A percentile compares a stretch with the other conserved stretches of the same genome.
Evolutionary conservation across 2,329 filamentous ascomycete species (phyloP).

Genomic region (Ophiostoma novo-ulmi): DNA sequence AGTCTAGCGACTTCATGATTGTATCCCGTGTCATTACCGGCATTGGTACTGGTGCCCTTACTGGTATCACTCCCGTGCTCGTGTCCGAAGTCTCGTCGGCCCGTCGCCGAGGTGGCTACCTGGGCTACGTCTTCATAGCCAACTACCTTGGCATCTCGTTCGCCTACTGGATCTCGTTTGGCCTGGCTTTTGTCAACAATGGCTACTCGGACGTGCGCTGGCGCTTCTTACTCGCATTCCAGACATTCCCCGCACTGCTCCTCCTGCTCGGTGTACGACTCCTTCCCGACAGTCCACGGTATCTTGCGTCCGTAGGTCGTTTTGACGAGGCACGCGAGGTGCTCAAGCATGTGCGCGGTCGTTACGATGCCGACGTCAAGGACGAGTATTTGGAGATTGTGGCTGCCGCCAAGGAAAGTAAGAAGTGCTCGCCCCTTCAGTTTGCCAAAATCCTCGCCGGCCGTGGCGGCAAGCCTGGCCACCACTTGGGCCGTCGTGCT

Average conservation of each 20-base stretch:
- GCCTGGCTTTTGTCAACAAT: constrained; percentile 29
- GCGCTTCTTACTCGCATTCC: constrained; percentile 39
- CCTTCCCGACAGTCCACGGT: constrained; percentile 44
- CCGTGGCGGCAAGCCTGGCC: constrained; percentile 34
- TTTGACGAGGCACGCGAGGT: constrained; percentile 33
- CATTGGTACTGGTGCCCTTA: constrained; percentile 48
- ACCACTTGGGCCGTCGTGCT: constrained; percentile 39
- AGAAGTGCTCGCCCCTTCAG: constrained; percentile 37
- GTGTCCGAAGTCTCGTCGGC: constrained; percentile 46
- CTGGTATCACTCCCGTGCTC: constrained; percentile 46
- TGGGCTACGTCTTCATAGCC: constrained; percentile 48
- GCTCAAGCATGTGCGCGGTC: constrained; percentile 34
- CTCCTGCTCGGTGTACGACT: constrained; percentile 38
- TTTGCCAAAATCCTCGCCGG: constrained; percentile 39
- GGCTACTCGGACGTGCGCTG: constrained; percentile 35
- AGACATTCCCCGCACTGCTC: constrained; percentile 40
- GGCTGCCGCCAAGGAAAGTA: constrained; percentile 38
- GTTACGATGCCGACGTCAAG: constrained; percentile 35
- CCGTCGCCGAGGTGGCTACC: constrained; percentile 42
- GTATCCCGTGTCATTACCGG: constrained; percentile 47
- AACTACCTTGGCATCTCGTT: constrained; percentile 48
- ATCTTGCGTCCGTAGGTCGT: constrained; percentile 27
- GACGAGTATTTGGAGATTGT: constrained; percentile 40
- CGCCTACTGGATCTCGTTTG: constrained; percentile 40
- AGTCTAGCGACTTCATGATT: constrained; percentile 45